These are phyloP conservation scores for Austropuccinia psidii DNA, from an alignment of 1,284 basidiomycete species.

Conservation along the genomic window DNA sequence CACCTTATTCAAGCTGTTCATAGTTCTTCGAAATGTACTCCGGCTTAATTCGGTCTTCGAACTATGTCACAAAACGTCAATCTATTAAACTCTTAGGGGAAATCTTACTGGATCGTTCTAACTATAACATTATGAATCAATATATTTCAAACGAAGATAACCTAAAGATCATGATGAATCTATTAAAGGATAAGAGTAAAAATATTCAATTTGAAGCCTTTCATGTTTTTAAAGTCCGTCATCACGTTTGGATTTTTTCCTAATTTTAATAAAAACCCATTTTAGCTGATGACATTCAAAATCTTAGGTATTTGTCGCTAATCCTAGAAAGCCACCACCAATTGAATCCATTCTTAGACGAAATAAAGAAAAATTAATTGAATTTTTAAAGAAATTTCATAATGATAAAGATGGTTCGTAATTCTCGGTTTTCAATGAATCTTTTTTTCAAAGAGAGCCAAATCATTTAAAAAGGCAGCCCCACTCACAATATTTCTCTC, in stretches of 20 bases:
- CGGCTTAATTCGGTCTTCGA: conserved; percentile 78
- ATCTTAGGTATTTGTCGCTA: conserved; percentile 85
- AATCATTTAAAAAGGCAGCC: neutral
- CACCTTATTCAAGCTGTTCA: neutral
- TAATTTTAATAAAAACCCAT: neutral
- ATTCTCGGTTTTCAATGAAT: neutral
- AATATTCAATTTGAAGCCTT: conserved; percentile 99
- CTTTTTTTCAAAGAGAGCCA: too few species aligned
- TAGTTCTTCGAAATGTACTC: conserved; percentile 95
- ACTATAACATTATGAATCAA: conserved; percentile 97
- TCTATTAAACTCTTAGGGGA: conserved; percentile 96
- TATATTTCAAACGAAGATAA: conserved; percentile 80
- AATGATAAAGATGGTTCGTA: conserved; percentile 80
- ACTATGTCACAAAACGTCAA: conserved; percentile 99
- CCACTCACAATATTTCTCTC: neutral
- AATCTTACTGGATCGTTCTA: conserved; percentile 91
- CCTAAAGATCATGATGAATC: conserved; percentile 99
- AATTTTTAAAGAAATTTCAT: conserved; percentile 86
- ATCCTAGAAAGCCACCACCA: conserved; percentile 94
- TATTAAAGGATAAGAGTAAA: conserved; percentile 90
- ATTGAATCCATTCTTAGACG: conserved; percentile 83
- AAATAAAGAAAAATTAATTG: conserved; percentile 87
- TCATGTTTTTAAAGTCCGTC: conserved; percentile 90
- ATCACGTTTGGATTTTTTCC: neutral
- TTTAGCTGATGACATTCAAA: neutral